phyloP scores from a whole-genome alignment of 2,329 filamentous ascomycete species.

The Ilyonectria robusta region DNA sequence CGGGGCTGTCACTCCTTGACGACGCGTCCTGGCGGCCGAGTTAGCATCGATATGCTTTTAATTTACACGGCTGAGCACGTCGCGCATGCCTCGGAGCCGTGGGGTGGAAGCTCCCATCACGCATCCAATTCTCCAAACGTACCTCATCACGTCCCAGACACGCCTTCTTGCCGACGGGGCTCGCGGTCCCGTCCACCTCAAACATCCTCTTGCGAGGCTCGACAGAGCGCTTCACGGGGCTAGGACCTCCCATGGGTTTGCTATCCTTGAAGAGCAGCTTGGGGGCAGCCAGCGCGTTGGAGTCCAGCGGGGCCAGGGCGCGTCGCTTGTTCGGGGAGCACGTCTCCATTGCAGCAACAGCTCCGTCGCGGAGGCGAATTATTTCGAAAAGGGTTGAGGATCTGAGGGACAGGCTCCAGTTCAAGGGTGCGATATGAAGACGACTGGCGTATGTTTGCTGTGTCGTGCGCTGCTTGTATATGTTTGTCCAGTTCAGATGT shows the following conservation, averaged over 20 bases:
- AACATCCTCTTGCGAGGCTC: constrained; percentile 50
- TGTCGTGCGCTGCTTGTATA: constrained; percentile 10
- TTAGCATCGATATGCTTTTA: constrained; percentile 25
- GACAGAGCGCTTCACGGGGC: constrained; percentile 42
- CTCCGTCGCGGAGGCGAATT: constrained; percentile 4
- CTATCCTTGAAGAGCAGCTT: constrained; percentile 44
- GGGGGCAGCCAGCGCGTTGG: constrained; percentile 57
- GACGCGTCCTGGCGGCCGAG: constrained; percentile 41
- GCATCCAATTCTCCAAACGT: constrained; percentile 25
- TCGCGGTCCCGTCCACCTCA: constrained; percentile 40
- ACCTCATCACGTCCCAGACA: constrained; percentile 53
- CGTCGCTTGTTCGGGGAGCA: constrained; percentile 62
- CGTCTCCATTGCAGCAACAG: constrained; percentile 42
- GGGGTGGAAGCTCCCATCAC: not conserved
- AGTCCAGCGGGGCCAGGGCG: constrained; percentile 63
- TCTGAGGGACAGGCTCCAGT: not conserved
- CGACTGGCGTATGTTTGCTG: not conserved
- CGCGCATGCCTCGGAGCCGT: not conserved
- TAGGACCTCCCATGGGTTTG: constrained; percentile 29
- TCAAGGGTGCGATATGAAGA: not conserved
- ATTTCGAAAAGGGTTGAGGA: constrained; percentile 1
- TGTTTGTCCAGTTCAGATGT: constrained; percentile 10
- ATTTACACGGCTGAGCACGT: constrained; percentile 1
- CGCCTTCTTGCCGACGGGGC: constrained; percentile 51
- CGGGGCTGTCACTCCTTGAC: constrained; percentile 55